Evolutionary conservation across 345 rosid genomes (phyloP).

Genomic region (Turnera subulata): DNA sequence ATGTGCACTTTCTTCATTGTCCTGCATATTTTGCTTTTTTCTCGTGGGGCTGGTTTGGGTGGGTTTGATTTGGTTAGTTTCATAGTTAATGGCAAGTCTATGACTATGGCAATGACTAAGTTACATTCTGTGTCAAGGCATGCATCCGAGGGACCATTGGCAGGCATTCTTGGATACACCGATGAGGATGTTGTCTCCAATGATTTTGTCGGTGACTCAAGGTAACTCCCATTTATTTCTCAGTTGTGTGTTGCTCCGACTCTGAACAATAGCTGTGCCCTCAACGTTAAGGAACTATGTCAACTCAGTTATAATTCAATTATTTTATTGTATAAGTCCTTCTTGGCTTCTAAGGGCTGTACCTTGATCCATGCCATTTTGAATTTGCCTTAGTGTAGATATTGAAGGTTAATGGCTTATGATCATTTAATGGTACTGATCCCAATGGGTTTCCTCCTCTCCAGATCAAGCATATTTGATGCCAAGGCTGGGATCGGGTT

Average conservation of each 20-base stretch:
- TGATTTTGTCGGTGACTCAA: slow-evolving; percentile 89
- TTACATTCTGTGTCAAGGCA: slow-evolving; percentile 37
- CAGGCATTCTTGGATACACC: slow-evolving; percentile 93
- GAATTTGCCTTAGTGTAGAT: no score
- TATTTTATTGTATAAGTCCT: no score
- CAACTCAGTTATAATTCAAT: no score
- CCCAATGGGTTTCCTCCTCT: slow-evolving; percentile 4
- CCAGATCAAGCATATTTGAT: slow-evolving; percentile 96
- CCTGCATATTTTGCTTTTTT: background rate
- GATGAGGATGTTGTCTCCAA: slow-evolving; percentile 97
- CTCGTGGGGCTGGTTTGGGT: background rate
- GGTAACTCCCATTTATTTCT: slow-evolving; percentile 35
- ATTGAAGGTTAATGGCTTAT: no score
- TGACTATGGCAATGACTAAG: slow-evolving; percentile 1
- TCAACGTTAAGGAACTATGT: no score
- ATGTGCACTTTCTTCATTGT: background rate
- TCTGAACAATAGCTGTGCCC: background rate
- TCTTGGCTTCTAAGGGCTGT: no score
- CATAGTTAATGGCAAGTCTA: background rate
- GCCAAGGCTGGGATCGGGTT: slow-evolving; percentile 97
- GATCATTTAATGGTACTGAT: background rate
- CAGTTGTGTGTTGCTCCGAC: background rate
- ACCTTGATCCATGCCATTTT: no score
- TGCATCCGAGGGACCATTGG: slow-evolving; percentile 88
- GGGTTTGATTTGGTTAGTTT: background rate